Base-by-base conservation (phyloP, 257 asterid species). In the Scutellaria barbata region DNA sequence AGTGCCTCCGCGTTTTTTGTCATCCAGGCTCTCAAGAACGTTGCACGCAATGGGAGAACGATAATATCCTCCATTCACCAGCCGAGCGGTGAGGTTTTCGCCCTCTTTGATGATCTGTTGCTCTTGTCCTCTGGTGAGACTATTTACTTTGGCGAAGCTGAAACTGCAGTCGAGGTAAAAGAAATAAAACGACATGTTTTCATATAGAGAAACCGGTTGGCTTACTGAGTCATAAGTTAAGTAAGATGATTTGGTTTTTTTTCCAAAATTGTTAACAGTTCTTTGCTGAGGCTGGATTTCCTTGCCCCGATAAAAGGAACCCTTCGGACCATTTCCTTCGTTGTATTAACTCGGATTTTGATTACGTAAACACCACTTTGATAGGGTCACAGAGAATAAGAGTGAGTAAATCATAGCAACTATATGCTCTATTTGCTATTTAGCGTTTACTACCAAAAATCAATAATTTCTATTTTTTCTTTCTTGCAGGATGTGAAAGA, bases 241-340 rank as follows among this genome's bases (percentile, higher is more conserved):
- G 8, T 41, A 1, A 42, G 47, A 42, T 25, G 63, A 41, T 52
- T 42, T n/a, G 11, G 6, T 10, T 65, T 1, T 10, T 73, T 16
- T 43, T 37, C 8, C 5, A 12, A 41, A 9, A 0, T 14, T 51
- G 51, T 68, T 78, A 72, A 72, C 92, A 93, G 98, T 90, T 93
- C 85, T 93, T 90, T 81, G 90, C 86, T 41, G 97, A 90, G 4
- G 89, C 96, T 13, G 97, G 98, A 30, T 86, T 85, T 73, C 95
- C 95, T 52, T 93, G 98, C 77, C 97, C 98, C 8, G 75, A 78
- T 6, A 87, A 76, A 81, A 77, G 97, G 76, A 93, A 85, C 77
- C 98, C 98, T 4, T 88, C 96, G 9, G 98, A 93, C 65, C 98
- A 93, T 72, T 93, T 90, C 70, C 94, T 93, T 10, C 92, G 96